Conservation (phyloP, 176 grass and related monocot genomes). For the Zizania latifolia region DNA sequence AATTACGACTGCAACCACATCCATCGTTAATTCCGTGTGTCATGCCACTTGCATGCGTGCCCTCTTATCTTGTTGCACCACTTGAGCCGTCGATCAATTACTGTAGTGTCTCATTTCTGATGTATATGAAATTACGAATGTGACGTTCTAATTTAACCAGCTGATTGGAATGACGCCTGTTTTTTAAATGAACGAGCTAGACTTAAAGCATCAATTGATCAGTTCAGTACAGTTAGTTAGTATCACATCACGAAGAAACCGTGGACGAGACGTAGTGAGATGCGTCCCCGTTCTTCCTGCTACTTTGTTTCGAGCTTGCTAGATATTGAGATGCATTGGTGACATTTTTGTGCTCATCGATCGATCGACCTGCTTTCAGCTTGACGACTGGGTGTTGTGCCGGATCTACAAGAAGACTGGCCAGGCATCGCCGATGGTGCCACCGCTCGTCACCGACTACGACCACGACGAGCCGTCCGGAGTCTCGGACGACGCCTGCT, state of each 20-base stretch:
- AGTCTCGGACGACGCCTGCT: slow-evolving; percentile 11
- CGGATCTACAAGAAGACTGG: slow-evolving; percentile 82
- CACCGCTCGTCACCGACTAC: slow-evolving; percentile 46
- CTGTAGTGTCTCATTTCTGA: not conserved
- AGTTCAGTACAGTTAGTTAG: not conserved
- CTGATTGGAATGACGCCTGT: not conserved
- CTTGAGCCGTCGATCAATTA: not conserved
- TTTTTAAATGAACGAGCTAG: not conserved
- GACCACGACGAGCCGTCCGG: slow-evolving; percentile 33
- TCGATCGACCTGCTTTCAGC: slow-evolving; percentile 17
- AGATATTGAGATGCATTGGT: not conserved
- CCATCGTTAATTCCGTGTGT: too few relatives aligned
- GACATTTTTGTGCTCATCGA: not conserved
- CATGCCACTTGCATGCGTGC: not conserved
- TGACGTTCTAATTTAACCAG: too few relatives aligned
- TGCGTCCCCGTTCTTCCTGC: not conserved
- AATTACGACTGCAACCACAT: not conserved
- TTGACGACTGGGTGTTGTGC: slow-evolving; percentile 97
- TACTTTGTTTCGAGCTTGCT: not conserved
- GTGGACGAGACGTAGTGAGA: not conserved
- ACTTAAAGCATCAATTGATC: not conserved
- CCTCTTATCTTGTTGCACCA: not conserved
- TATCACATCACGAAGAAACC: not conserved
- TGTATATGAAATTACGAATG: too few relatives aligned
- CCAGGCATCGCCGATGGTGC: slow-evolving; percentile 37